Evolutionary conservation across 768 basidiomycete genomes (phyloP).

Genomic region (Suillus cothurnatus): DNA sequence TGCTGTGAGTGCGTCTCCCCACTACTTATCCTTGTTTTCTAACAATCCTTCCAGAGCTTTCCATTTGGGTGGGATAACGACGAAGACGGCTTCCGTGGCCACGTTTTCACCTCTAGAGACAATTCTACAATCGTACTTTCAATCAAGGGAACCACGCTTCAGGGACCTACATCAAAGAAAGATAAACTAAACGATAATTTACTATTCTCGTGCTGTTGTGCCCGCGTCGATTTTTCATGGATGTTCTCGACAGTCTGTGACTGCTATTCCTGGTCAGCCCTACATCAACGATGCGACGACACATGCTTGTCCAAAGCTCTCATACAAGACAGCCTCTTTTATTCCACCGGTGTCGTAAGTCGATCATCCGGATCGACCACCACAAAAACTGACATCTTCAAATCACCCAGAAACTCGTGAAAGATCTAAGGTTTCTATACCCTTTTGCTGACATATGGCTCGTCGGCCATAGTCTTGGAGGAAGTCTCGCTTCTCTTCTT

Average conservation of each 20-base stretch:
- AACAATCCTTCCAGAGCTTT: constrained; percentile 56
- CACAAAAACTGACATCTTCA: not conserved
- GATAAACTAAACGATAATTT: constrained; percentile 95
- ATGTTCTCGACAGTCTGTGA: constrained; percentile 82
- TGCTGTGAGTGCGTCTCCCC: constrained; percentile 33
- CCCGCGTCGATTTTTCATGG: constrained; percentile 88
- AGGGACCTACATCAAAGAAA: constrained; percentile 83
- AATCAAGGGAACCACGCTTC: constrained; percentile 88
- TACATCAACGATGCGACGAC: constrained; percentile 73
- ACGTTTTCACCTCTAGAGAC: constrained; percentile 78
- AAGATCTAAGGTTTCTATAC: constrained; percentile 57
- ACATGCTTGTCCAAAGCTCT: constrained; percentile 84
- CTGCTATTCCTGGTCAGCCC: constrained; percentile 60
- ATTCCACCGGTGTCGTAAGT: constrained; percentile 82
- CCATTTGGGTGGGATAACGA: constrained; percentile 76
- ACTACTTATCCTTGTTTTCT: not conserved
- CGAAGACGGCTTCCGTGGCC: constrained; percentile 83
- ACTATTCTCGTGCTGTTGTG: constrained; percentile 93
- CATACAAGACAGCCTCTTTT: constrained; percentile 89
- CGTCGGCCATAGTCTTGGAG: constrained; percentile 63
- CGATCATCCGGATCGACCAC: not conserved
- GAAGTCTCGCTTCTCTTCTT: constrained; percentile 62
- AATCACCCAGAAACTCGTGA: constrained; percentile 49
- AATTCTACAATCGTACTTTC: constrained; percentile 85
- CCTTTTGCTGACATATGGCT: constrained; percentile 65